phyloP scores from a whole-genome alignment of 106 monocot species.

The Apostasia shenzhenica region DNA sequence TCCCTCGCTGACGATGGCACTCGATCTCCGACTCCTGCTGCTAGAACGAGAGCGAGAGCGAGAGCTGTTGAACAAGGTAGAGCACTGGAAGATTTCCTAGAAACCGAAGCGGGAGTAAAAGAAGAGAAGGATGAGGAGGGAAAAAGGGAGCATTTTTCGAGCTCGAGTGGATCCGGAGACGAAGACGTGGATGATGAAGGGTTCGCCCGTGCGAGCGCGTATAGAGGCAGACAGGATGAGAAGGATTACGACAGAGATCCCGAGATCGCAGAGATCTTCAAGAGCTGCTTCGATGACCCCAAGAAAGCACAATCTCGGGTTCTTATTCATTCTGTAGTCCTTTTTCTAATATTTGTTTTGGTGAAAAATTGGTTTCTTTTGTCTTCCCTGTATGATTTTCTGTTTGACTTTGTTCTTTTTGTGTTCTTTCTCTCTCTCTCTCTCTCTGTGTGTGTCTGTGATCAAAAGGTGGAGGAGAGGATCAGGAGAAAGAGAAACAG shows the following conservation, averaged over 20 bases:
- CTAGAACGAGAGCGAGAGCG: neutral
- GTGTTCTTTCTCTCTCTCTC: neutral
- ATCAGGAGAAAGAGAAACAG: conserved; percentile 81
- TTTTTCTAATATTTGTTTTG: neutral
- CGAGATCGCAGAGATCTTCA: conserved; percentile 81
- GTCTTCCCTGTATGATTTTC: neutral
- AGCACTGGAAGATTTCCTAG: neutral
- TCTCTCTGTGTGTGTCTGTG: no score
- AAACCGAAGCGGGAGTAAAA: neutral
- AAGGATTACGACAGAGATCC: conserved; percentile 69
- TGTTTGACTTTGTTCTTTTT: conserved; percentile 5
- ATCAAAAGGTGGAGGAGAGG: conserved; percentile 70
- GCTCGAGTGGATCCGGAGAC: neutral
- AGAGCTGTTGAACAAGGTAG: neutral
- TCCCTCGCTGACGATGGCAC: neutral
- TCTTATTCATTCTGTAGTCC: neutral
- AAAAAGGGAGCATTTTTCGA: conserved; percentile 9
- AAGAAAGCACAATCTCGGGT: conserved; percentile 72
- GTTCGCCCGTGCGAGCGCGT: conserved; percentile 13
- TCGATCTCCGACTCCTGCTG: neutral
- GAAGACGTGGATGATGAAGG: conserved; percentile 11
- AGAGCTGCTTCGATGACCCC: conserved; percentile 75
- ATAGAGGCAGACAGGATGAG: conserved; percentile 31
- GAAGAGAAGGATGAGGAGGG: conserved; percentile 6
- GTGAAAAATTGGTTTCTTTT: neutral